Conservation (phyloP, 306 rosid species). For the Lagenaria siceraria region DNA sequence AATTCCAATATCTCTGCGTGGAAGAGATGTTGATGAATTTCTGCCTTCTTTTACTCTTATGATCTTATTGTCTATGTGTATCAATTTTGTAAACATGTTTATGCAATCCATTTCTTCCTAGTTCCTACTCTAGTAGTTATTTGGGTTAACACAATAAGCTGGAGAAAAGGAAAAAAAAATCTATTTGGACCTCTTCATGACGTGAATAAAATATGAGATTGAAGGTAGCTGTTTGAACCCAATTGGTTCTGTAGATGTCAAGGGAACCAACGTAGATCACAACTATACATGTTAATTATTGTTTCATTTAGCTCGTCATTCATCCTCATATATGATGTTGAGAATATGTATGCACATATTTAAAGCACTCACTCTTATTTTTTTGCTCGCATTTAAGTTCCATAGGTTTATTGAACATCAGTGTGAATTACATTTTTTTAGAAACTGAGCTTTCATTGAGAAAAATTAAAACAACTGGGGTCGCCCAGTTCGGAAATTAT, state of each 20-base stretch:
- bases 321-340: background rate
- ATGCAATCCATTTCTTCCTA: background rate
- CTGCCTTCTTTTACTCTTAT: background rate
- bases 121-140: background rate
- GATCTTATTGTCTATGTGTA: background rate
- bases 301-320: background rate
- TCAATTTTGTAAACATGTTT: background rate
- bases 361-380: background rate
- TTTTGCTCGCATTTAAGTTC: background rate
- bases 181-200: background rate
- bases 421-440: background rate
- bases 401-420: background rate
- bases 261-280: background rate
- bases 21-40: background rate
- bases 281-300: background rate
- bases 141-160: background rate
- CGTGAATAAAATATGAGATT: background rate
- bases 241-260: background rate
- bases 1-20: background rate
- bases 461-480: too few relatives aligned
- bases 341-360: background rate
- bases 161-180: background rate
- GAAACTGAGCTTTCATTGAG: background rate
- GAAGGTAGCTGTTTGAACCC: background rate
- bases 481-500: too few relatives aligned